These are phyloP conservation scores for Eutrema yunnanense DNA, from an alignment of 345 rosid species.

Conservation along the genomic window DNA sequence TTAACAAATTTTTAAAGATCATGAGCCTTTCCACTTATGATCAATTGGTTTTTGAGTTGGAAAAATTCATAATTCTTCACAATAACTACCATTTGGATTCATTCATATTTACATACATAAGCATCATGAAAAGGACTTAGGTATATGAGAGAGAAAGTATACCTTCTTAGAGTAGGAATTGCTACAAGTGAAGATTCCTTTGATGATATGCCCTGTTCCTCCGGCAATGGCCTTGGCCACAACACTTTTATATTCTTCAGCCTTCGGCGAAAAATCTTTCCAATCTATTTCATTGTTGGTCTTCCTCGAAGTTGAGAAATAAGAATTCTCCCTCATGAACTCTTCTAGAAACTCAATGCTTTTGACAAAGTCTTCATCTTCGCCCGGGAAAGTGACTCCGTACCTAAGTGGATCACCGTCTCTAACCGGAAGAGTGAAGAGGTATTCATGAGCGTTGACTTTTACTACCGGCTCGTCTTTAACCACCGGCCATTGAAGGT, in stretches of 20 bases:
- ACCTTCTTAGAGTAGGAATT: constrained; percentile 72
- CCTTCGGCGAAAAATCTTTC: constrained; percentile 63
- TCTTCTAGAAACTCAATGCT: constrained; percentile 39
- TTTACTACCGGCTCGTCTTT: constrained; percentile 75
- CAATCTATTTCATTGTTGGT: constrained; percentile 39
- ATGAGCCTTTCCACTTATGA: background rate
- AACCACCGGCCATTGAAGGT: constrained; percentile 69
- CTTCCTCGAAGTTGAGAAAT: constrained; percentile 40
- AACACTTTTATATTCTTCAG: constrained; percentile 51
- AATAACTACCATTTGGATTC: background rate
- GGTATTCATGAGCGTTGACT: constrained; percentile 47
- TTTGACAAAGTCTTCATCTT: background rate
- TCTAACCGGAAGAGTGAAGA: constrained; percentile 60
- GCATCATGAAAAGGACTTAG: background rate
- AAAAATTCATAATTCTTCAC: background rate
- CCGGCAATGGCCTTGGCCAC: constrained; percentile 77
- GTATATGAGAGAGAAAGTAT: background rate
- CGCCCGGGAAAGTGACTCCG: constrained; percentile 46
- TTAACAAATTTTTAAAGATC: background rate
- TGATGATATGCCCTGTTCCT: constrained; percentile 74
- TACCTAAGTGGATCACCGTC: constrained; percentile 61
- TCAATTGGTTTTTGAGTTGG: background rate
- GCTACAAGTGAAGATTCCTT: constrained; percentile 62
- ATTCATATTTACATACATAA: background rate
- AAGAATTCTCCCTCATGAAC: constrained; percentile 45